A percentile compares a stretch with the other conserved stretches of the same genome.
Conservation (phyloP, 768 basidiomycete genomes). For the Gyrodon lividus region DNA sequence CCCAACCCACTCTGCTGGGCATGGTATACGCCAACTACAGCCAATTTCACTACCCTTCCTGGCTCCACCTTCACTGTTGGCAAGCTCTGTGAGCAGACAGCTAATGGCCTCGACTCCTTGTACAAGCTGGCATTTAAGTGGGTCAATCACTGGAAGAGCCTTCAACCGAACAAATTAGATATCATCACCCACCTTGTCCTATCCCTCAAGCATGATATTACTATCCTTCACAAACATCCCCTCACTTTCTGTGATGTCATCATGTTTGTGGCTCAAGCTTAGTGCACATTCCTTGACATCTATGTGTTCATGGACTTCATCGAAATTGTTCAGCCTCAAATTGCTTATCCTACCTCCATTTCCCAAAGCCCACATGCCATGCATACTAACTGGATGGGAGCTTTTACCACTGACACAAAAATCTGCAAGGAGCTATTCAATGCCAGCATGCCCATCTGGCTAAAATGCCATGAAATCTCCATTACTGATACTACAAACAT, state of each 20-base stretch:
- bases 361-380: too few species aligned
- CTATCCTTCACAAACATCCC: not conserved
- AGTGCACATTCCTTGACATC: constrained; percentile 3
- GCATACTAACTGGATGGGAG: constrained; percentile 10
- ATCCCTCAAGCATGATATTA: constrained; percentile 1
- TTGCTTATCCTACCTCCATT: not conserved
- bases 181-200: not conserved
- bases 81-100: too few species aligned
- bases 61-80: too few species aligned
- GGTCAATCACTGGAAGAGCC: too few species aligned
- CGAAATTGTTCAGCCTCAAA: constrained; percentile 2
- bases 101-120: too few species aligned
- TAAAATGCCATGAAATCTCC: not conserved
- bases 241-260: not conserved
- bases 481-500: constrained; percentile 5
- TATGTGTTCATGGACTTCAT: constrained; percentile 6
- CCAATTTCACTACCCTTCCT: too few species aligned
- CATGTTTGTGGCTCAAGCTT: constrained; percentile 1
- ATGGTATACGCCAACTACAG: too few species aligned
- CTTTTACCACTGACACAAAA: constrained; percentile 1
- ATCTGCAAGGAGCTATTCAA: constrained; percentile 1
- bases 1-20: not conserved
- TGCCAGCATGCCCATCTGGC: constrained; percentile 11
- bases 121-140: too few species aligned
- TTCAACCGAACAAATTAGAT: not conserved